A percentile compares a stretch with the other conserved stretches of the same genome.
Evolutionary conservation across 352 stramenopile species (phyloP).

Genomic region (Blastocystis sp.): DNA sequence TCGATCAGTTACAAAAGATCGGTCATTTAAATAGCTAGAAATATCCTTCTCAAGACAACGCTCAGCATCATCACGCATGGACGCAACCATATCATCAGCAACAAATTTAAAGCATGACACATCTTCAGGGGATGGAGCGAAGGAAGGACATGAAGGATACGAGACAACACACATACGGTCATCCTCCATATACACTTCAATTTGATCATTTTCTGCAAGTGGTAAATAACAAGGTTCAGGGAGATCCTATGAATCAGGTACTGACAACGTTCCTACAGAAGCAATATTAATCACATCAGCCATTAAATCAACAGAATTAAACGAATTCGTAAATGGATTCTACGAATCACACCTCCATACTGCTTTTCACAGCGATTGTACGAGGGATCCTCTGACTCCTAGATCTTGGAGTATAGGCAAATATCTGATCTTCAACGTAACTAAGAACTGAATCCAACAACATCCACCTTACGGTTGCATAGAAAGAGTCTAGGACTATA

Average conservation of each 20-base stretch:
- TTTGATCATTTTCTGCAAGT: not conserved
- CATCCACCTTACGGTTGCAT: slow-evolving; percentile 6
- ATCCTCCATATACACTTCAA: not conserved
- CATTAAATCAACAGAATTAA: slow-evolving; percentile 53
- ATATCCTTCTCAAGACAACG: not conserved
- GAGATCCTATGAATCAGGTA: not conserved
- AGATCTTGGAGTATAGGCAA: not conserved
- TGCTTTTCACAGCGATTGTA: not conserved
- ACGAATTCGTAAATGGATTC: slow-evolving; percentile 61
- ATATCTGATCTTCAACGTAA: not conserved
- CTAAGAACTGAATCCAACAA: not conserved
- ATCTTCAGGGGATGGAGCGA: not conserved
- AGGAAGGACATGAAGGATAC: slow-evolving; percentile 28
- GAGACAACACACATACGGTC: not conserved
- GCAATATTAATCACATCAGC: slow-evolving; percentile 18
- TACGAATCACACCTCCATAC: not conserved
- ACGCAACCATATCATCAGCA: slow-evolving; percentile 5
- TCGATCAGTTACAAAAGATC: not conserved
- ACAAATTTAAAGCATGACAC: slow-evolving; percentile 40
- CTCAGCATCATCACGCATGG: not conserved
- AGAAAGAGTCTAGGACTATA: not conserved
- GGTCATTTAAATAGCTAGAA: not conserved
- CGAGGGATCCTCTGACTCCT: not conserved
- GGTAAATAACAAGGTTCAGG: not conserved
- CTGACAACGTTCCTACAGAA: not conserved